Base-by-base conservation (phyloP, 306 rosid species). In the Cercis canadensis region DNA sequence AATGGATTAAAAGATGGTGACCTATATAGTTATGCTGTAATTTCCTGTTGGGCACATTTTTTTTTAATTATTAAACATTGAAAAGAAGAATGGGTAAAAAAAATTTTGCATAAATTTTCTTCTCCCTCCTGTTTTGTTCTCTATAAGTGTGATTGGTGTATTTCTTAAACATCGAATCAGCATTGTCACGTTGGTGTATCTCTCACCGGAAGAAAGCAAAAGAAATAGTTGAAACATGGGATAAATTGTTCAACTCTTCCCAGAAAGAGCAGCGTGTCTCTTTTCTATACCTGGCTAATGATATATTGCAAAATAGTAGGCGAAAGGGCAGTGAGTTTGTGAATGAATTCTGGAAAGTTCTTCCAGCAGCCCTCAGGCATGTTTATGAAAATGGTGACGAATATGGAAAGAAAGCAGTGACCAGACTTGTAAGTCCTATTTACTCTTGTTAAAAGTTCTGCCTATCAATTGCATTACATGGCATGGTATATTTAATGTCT, bases 261-360 rank as follows among this genome's bases (percentile, higher is more conserved):
- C 96, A 87, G 75, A 86, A 78, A 71, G 97, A 92, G 58, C 92
- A 77, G 82, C 80, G 85, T 7, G 83, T 92, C 67, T 79, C 96
- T 47, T 86, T 87, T 82, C 82, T 92, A 37, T 86, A 92, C 76
- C 76, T 92, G 87, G 92, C 96, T 8, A 92, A 92, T 74, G 97
- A 92, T 83, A 92, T 92, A 78, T 76, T 92, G 82, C 97, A 92
- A 84, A 92, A 92, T 73, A 92, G 97, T 75, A 84, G 87, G 88
- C 85, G 97, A 68, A 87, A 86, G 76, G 97, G 97, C 33, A 89
- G 90, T 75, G 97, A 92, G 65, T 92, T 92, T 70, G 97, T 92
- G 75, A 92, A 81, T 66, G 97, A 92, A 80, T 92, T 92, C 72
- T 92, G 97, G 96, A 92, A 87, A 81, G 88, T 89, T 71, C 96